phyloP scores from a whole-genome alignment of 2,329 filamentous ascomycete genomes.

The Exophiala calicioides region DNA sequence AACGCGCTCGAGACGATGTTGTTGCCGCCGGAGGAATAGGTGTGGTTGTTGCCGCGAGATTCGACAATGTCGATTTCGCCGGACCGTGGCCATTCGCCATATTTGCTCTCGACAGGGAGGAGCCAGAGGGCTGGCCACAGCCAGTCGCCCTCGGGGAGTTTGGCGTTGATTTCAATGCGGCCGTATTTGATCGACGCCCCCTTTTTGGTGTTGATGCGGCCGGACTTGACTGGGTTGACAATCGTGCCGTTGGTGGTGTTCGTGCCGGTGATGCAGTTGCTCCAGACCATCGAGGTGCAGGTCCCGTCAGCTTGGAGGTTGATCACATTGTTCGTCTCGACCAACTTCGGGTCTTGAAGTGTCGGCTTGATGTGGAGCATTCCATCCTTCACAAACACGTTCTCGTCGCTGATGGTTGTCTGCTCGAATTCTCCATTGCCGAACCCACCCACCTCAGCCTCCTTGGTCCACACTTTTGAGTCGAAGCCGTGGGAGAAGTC shows the following conservation, averaged over 20 bases:
- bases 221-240: constrained; percentile 76
- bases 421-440: constrained; percentile 79
- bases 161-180: constrained; percentile 76
- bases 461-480: constrained; percentile 63
- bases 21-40: constrained; percentile 74
- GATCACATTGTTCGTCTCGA: constrained; percentile 67
- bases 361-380: constrained; percentile 75
- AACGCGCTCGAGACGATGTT: constrained; percentile 77
- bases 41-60: constrained; percentile 78
- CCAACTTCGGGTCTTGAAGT: constrained; percentile 66
- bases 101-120: constrained; percentile 71
- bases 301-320: constrained; percentile 66
- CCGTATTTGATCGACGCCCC: constrained; percentile 75
- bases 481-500: constrained; percentile 63
- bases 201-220: constrained; percentile 73
- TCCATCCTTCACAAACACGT: constrained; percentile 71
- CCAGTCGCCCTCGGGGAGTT: constrained; percentile 78
- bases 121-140: constrained; percentile 90
- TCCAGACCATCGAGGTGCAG: constrained; percentile 64
- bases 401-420: constrained; percentile 71
- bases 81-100: constrained; percentile 75
- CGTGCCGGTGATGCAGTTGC: constrained; percentile 69
- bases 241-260: constrained; percentile 77
- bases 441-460: constrained; percentile 57
- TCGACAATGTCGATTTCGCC: constrained; percentile 85